Evolutionary conservation across 2,329 filamentous ascomycete species (phyloP), one percentile per base, ranked within the genome.

Genomic region (Cytospora schulzeri): DNA sequence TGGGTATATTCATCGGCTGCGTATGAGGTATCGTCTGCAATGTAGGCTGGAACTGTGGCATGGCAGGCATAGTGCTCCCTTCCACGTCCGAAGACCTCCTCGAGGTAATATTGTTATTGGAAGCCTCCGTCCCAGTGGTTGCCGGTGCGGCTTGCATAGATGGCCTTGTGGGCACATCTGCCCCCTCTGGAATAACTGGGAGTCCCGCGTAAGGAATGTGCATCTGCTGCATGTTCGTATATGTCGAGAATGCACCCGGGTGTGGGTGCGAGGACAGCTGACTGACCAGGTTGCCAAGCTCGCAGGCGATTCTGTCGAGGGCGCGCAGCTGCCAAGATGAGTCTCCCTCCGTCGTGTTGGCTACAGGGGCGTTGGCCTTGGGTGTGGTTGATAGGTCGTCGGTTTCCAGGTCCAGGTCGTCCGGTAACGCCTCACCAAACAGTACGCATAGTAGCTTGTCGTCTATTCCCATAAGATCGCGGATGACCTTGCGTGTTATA

Each of bases 381-480:
- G 56, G 60, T 28, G 80, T 84, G 12, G 79, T 75, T 14, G 80
- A 80, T 12, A 83, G 68, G 65, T 82, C 76, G 45, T 83, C 78
- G 15, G 38, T 41, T 22, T 77, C 77, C 29, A 67, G 64, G n/a
- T 67, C 68, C 31, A 66, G 41, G 28, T 81, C 78, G 29, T 78
- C 79, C 3, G 88, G 87, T 28, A 96, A 78, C 2, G 86, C 80
- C 74, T 97, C 93, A 15, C 95, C 95, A 63, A 98, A 89, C 11
- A 99, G 88, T 57, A 97, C 88, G 0, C 91, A 91, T 11, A 99
- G 83, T 24, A 95, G 81, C 57, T 86, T 85, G 68, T 97, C 92
- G 71, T 98, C 93, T 62, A 99, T 91, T 11, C 94, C 94, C 74
- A 98, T 91, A 52, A 99, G 79, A 73, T 97, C 93, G 60, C 88